These are phyloP conservation scores for Psilocybe tampanensis DNA, from an alignment of 768 basidiomycete genomes.

Conservation along the genomic window DNA sequence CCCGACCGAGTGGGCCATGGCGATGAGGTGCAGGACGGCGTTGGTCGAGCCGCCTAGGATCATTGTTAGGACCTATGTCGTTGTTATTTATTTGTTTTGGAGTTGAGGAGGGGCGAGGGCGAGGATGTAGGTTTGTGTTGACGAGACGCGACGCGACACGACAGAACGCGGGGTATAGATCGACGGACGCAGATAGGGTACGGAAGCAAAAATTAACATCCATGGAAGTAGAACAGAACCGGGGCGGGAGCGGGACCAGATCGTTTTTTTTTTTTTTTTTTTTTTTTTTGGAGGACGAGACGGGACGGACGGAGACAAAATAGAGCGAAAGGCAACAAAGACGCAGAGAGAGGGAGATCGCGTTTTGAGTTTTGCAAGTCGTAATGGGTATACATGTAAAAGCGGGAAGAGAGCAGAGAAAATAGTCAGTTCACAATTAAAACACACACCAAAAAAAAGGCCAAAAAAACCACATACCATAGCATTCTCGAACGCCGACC, in stretches of 20 bases:
- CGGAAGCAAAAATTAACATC: constrained; percentile 2
- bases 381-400: no score
- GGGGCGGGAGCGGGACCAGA: neutral
- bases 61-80: constrained; percentile 84
- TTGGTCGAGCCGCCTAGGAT: constrained; percentile 98
- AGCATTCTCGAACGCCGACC: constrained; percentile 95
- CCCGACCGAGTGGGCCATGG: constrained; percentile 94
- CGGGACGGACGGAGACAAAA: no score
- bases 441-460: neutral
- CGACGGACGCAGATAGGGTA: neutral
- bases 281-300: no score
- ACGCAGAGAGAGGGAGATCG: no score
- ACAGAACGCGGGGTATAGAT: no score
- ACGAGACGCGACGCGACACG: neutral
- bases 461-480: constrained; percentile 60
- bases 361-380: no score
- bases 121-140: neutral
- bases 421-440: no score
- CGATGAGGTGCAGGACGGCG: constrained; percentile 95
- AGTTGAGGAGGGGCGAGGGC: neutral
- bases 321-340: no score
- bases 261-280: no score
- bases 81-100: neutral
- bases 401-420: no score
- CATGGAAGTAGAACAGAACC: neutral